A percentile compares a stretch with the other conserved stretches of the same genome.
phyloP scores from a whole-genome alignment of 2,329 filamentous ascomycete genomes.

The Cryphonectria carpinicola region DNA sequence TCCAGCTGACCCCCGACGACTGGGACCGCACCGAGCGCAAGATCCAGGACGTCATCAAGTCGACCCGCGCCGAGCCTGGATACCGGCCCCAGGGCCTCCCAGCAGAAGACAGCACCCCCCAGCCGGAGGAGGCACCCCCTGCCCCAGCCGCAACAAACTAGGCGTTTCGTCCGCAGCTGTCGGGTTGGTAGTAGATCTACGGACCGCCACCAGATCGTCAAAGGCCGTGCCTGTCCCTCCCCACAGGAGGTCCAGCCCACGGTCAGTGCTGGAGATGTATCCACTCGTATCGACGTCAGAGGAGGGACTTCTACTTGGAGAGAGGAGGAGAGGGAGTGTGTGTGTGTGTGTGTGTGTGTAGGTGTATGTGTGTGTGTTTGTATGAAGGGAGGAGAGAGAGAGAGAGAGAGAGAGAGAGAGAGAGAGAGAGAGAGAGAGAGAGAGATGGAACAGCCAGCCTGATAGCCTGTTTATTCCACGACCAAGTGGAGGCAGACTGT shows the following conservation, averaged over 20 bases:
- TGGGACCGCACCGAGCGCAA: slow-evolving; percentile 88
- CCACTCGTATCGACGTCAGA: not conserved
- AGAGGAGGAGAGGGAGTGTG: too few species aligned
- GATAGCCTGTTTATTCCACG: not conserved
- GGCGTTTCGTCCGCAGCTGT: slow-evolving; percentile 5
- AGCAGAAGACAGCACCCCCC: slow-evolving; percentile 21
- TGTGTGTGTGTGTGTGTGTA: too few species aligned
- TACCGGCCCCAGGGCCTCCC: slow-evolving; percentile 46
- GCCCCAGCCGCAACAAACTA: slow-evolving; percentile 21
- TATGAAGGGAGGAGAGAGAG: too few species aligned
- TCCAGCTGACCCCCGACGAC: slow-evolving; percentile 80
- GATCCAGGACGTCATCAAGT: slow-evolving; percentile 82
- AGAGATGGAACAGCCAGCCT: not conserved
- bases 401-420: too few species aligned
- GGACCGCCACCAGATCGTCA: not conserved
- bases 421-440: not conserved
- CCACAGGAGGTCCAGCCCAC: not conserved
- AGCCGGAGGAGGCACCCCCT: slow-evolving; percentile 4
- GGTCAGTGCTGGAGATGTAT: not conserved
- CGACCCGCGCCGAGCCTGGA: slow-evolving; percentile 61
- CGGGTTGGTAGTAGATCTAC: not conserved
- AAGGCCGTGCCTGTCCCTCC: not conserved
- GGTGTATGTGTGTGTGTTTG: too few species aligned
- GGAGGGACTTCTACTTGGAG: not conserved
- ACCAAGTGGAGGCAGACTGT: not conserved